Evolutionary conservation across 495 filamentous ascomycete genomes (phyloP).

Genomic region (Lentithecium fluviatile): DNA sequence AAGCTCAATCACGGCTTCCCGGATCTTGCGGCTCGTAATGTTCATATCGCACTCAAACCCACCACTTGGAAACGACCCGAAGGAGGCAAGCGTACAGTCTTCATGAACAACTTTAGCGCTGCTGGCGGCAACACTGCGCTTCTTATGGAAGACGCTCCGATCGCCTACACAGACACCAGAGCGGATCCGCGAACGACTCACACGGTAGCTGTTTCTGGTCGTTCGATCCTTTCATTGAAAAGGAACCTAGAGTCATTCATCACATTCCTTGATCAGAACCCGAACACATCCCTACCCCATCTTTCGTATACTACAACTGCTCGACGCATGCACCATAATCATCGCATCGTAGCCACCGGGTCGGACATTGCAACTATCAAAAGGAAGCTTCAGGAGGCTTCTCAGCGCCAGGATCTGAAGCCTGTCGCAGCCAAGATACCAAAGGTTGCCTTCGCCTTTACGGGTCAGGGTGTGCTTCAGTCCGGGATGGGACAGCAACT

Average conservation of each 20-base stretch:
- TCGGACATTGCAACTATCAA: constrained; percentile 44
- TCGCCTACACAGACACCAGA: constrained; percentile 43
- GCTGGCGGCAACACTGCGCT: constrained; percentile 49
- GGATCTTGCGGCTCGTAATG: constrained; percentile 35
- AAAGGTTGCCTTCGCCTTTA: constrained; percentile 58
- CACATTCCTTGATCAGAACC: constrained; percentile 54
- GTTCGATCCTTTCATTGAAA: constrained; percentile 56
- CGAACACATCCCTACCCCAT: constrained; percentile 44
- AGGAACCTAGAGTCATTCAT: constrained; percentile 54
- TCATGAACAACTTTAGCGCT: constrained; percentile 51
- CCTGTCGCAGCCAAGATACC: constrained; percentile 37
- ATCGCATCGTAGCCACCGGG: constrained; percentile 44
- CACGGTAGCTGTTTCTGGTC: constrained; percentile 54
- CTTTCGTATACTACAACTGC: constrained; percentile 48
- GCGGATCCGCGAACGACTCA: constrained; percentile 55
- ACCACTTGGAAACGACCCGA: constrained; percentile 4
- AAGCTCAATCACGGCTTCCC: constrained; percentile 40
- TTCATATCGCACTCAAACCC: constrained; percentile 13
- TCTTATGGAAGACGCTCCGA: constrained; percentile 55
- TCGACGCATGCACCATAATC: constrained; percentile 50
- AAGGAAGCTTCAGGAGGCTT: constrained; percentile 37
- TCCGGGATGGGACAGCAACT: constrained; percentile 40
- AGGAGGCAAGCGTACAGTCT: constrained; percentile 36
- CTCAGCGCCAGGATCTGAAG: constrained; percentile 36
- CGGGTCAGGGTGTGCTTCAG: constrained; percentile 45